Conservation (phyloP, 1,139 yeast genomes). For the Debaryomyces sp. region DNA sequence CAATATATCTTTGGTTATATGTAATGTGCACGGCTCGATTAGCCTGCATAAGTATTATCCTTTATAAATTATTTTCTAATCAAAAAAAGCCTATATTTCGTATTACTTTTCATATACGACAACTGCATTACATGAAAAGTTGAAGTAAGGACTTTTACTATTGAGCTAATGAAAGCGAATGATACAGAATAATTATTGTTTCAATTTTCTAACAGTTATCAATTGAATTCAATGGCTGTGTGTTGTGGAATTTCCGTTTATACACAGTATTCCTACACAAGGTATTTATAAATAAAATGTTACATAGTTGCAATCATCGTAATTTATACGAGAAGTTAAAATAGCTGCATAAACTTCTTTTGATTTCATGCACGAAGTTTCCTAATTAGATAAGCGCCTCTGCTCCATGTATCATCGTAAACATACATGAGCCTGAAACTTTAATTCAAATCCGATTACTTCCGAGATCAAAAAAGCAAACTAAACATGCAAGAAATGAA, state of each 20-base stretch:
- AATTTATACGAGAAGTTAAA: not conserved
- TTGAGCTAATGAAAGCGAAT: no score
- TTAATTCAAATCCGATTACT: not conserved
- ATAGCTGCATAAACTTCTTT: not conserved
- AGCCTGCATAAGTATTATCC: not conserved
- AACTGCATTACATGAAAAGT: no score
- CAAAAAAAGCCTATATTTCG: not conserved
- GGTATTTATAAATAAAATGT: not conserved
- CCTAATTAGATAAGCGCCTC: constrained; percentile 1
- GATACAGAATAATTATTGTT: no score
- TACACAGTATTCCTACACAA: not conserved
- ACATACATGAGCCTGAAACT: constrained; percentile 1
- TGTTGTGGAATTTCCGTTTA: not conserved
- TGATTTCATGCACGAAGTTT: not conserved
- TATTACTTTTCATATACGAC: not conserved
- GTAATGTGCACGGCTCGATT: not conserved
- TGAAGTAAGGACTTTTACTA: no score
- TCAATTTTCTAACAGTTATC: no score
- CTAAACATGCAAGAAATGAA: not conserved
- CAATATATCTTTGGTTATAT: not conserved
- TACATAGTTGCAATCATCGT: constrained; percentile 1
- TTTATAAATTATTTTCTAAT: not conserved
- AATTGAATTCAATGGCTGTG: not conserved
- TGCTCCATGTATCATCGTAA: constrained; percentile 2
- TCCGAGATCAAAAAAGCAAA: not conserved